A percentile compares a stretch with the other conserved stretches of the same genome.
Evolutionary conservation across 208 protist species (phyloP).

Genomic region (Tritrichomonas musculus): DNA sequence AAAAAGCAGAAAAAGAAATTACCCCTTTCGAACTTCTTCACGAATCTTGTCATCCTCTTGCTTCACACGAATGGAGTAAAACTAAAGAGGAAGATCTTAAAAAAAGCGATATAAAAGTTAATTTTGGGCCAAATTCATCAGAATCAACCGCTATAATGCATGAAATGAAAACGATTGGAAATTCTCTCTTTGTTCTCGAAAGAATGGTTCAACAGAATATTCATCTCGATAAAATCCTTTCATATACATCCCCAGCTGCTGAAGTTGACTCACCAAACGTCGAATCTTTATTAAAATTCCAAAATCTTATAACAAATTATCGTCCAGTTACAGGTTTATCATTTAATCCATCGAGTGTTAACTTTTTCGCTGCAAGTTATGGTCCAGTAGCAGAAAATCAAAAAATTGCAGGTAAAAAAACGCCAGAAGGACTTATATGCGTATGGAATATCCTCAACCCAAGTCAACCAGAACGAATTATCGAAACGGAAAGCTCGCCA

Average conservation of each 20-base stretch:
- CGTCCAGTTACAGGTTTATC: slow-evolving; percentile 5
- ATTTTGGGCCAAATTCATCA: not conserved
- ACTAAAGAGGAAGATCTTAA: not conserved
- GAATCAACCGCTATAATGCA: not conserved
- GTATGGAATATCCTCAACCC: slow-evolving; percentile 26
- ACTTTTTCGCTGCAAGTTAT: slow-evolving; percentile 13
- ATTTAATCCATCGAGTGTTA: not conserved
- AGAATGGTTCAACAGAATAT: slow-evolving; percentile 35
- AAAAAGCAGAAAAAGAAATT: too few species aligned
- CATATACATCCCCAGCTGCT: not conserved
- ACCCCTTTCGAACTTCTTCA: not conserved
- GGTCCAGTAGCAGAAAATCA: not conserved
- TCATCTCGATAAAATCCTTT: not conserved
- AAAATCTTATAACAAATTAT: not conserved
- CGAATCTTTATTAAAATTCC: not conserved
- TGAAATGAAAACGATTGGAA: not conserved
- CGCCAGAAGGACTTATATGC: not conserved
- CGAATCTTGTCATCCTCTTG: not conserved
- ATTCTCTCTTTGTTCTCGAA: not conserved
- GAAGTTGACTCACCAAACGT: not conserved
- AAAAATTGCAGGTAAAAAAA: not conserved
- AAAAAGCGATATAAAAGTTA: not conserved
- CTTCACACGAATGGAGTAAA: not conserved
- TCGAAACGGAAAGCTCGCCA: not conserved
- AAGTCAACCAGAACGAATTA: not conserved